Conservation (phyloP, 495 filamentous ascomycete genomes). For the Talaromyces trachyspermus region DNA sequence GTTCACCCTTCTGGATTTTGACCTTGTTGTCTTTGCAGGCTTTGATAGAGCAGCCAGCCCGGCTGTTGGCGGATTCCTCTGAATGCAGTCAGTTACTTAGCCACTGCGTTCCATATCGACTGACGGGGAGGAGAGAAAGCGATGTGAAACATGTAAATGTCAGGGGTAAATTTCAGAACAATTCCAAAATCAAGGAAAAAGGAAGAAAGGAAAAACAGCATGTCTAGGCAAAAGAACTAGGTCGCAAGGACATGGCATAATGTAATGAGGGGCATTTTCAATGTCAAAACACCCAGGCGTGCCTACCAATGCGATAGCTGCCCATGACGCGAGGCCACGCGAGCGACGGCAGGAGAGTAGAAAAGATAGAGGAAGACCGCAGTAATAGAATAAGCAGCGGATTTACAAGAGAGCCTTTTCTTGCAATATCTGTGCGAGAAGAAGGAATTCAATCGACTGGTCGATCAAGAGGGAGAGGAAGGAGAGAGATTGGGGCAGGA, state of each 20-base stretch:
- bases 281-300: not conserved
- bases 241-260: not conserved
- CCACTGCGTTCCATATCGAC: not conserved
- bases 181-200: conserved; percentile 1
- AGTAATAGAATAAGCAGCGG: too few relatives aligned
- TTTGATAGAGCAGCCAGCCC: conserved; percentile 60
- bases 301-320: conserved; percentile 8
- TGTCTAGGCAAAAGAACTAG: too few relatives aligned
- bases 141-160: not conserved
- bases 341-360: not conserved
- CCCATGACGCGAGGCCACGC: conserved; percentile 8
- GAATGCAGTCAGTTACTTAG: conserved; percentile 13
- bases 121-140: not conserved
- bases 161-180: too few relatives aligned
- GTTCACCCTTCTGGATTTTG: conserved; percentile 71
- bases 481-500: too few relatives aligned
- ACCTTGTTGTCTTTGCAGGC: conserved; percentile 54
- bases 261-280: not conserved
- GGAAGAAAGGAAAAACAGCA: too few relatives aligned
- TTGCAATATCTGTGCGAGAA: too few relatives aligned
- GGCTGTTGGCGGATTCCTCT: conserved; percentile 55
- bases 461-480: too few relatives aligned
- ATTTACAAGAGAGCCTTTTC: too few relatives aligned
- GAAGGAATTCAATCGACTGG: too few relatives aligned
- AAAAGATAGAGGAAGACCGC: not conserved